These are phyloP conservation scores for Hirschfeldia incana DNA, from an alignment of 345 rosid genomes.

Conservation along the genomic window DNA sequence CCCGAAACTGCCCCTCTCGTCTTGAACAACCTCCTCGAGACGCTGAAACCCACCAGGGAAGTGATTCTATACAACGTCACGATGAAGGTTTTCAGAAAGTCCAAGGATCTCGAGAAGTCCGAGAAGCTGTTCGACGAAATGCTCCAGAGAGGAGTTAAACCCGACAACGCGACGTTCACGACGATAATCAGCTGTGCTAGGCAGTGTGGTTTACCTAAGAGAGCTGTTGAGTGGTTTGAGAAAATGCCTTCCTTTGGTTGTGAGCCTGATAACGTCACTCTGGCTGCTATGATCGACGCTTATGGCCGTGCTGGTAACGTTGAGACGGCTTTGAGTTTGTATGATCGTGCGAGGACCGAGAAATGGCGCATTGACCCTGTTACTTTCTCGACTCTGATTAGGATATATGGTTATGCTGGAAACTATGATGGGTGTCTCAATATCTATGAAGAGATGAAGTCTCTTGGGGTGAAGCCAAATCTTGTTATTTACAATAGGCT, in stretches of 20 bases:
- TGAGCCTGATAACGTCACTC: constrained; percentile 68
- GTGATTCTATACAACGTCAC: constrained; percentile 82
- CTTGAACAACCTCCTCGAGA: constrained; percentile 50
- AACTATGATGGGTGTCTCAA: constrained; percentile 92
- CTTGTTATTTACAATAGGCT: constrained; percentile 63
- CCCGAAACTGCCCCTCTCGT: constrained; percentile 60
- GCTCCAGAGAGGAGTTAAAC: constrained; percentile 66
- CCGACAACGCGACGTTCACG: constrained; percentile 73
- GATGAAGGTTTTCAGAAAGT: constrained; percentile 67
- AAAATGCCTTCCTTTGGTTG: constrained; percentile 68
- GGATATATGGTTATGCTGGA: constrained; percentile 55
- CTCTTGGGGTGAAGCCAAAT: constrained; percentile 71
- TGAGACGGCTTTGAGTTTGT: constrained; percentile 76
- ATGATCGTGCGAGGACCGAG: constrained; percentile 86
- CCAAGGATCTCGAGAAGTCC: constrained; percentile 57
- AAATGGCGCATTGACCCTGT: constrained; percentile 73
- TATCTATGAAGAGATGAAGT: constrained; percentile 94
- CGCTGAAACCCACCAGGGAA: constrained; percentile 47
- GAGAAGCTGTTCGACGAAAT: constrained; percentile 78
- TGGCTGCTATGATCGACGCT: constrained; percentile 75
- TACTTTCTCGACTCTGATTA: constrained; percentile 74
- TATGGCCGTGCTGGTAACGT: constrained; percentile 77
- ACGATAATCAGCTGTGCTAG: constrained; percentile 79
- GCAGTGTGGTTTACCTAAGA: constrained; percentile 52
- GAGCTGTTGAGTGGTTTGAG: constrained; percentile 91